Percentiles rank a stretch among this genome's conserved stretches.
Evolutionary conservation across 148 eudicot species (phyloP).

Genomic region (Silene latifolia): DNA sequence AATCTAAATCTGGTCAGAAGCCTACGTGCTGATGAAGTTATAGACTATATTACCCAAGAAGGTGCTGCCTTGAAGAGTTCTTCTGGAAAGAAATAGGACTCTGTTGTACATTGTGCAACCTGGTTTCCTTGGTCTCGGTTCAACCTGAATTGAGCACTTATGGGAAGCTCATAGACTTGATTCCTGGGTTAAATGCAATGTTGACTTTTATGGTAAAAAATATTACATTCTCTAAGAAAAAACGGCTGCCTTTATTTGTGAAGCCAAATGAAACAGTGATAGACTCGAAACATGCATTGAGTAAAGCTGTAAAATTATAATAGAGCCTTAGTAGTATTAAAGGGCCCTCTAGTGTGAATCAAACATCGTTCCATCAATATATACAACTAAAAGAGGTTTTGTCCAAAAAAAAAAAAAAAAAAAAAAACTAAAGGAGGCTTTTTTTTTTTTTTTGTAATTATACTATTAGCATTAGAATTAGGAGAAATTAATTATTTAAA

Average conservation of each 20-base stretch:
- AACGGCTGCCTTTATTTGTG: constrained; percentile 42
- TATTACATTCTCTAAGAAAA: constrained; percentile 53
- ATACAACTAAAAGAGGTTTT: too few relatives aligned
- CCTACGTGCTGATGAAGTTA: constrained; percentile 71
- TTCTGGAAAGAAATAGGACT: constrained; percentile 60
- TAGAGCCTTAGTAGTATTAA: constrained; percentile 53
- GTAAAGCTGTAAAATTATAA: constrained; percentile 61
- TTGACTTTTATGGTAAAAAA: constrained; percentile 46
- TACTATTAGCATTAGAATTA: too few relatives aligned
- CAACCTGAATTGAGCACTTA: constrained; percentile 42
- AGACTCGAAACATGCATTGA: constrained; percentile 52
- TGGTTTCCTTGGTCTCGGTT: constrained; percentile 62
- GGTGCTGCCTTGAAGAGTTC: constrained; percentile 68
- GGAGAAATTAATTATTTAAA: too few relatives aligned
- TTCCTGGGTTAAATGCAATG: constrained; percentile 37
- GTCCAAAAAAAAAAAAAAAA: too few relatives aligned
- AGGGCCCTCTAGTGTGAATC: too few relatives aligned
- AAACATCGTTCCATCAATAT: too few relatives aligned
- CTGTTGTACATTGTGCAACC: constrained; percentile 54
- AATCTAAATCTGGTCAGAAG: constrained; percentile 54
- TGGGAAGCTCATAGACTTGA: constrained; percentile 63
- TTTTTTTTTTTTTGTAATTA: too few relatives aligned
- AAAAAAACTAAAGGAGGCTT: too few relatives aligned
- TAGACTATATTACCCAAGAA: constrained; percentile 66
- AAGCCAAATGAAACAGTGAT: constrained; percentile 46